Base-by-base conservation (phyloP, 805 yeast species). In the Blastobotrys attinorum region DNA sequence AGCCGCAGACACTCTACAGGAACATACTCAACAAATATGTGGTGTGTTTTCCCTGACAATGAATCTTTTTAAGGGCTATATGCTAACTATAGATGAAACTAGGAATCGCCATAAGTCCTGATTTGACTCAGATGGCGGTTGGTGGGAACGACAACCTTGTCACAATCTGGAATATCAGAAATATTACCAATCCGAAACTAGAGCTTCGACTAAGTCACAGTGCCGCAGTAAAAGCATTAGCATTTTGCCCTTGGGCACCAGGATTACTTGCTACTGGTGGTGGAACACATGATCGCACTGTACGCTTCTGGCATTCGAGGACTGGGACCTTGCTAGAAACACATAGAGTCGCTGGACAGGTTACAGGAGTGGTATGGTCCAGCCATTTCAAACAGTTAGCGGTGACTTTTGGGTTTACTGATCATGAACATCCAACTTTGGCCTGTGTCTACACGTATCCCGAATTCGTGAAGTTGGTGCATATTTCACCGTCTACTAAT, bases 191-290 rank as follows among this genome's bases (percentile, higher is more conserved):
- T 0, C 83, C 90, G 7, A 54, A 43, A 18, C 53, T 75, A 39
- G 61, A 65, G 47, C 76, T 70, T 56, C 58, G 62, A 7, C 65
- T 88, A 41, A 75, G 71, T 1, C 97, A 89, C 55, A 65, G 68
- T 2, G 95, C 96, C 1, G 97, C 97, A 0, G 89, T 89, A 0
- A 88, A 88, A 54, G 97, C 96, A 0, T 67, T 89, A 37, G 83
- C 90, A 3, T 89, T 76, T 54, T 89, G 96, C 58, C 97, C 97
- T 0, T 88, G 96, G 96, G 72, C 86, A 16, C 77, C 77, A 11
- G 71, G 82, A 2, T 63, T 89, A 6, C 60, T 89, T 29, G 96
- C 90, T 0, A 87, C 96, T 0, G 97, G 97, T 0, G 96, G 92
- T 2, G 97, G 97, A 0, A 76, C 81, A 17, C 79, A 77, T 53